Conservation (phyloP, 176 grass and related monocot species). For the Avena atlantica region DNA sequence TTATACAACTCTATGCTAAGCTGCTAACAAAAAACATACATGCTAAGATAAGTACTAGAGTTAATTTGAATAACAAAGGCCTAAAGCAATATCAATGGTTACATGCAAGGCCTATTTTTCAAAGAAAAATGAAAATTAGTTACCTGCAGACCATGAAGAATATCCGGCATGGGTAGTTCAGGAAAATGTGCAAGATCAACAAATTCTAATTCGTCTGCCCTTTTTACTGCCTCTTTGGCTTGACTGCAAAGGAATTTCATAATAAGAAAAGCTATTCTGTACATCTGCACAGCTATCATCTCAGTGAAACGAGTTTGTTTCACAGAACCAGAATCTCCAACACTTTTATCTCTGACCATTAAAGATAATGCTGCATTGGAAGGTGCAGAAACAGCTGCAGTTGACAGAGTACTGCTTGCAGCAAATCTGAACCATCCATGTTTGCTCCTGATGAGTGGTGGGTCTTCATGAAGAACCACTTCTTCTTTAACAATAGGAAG, state of each 20-base stretch:
- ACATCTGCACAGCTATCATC: slow-evolving; percentile 71
- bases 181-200: slow-evolving; percentile 85
- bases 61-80: background rate
- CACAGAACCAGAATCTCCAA: slow-evolving; percentile 48
- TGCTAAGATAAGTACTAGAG: background rate
- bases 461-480: slow-evolving; percentile 55
- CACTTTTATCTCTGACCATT: slow-evolving; percentile 43
- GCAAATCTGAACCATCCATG: slow-evolving; percentile 77
- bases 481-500: slow-evolving; percentile 74
- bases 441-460: slow-evolving; percentile 66
- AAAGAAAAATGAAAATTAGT: background rate
- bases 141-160: slow-evolving; percentile 96
- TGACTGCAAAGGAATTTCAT: slow-evolving; percentile 87
- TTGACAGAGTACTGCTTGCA: slow-evolving; percentile 35
- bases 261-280: slow-evolving; percentile 88
- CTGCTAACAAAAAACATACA: background rate
- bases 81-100: slow-evolving; percentile 8
- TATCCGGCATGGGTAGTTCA: slow-evolving; percentile 93
- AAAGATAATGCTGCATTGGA: slow-evolving; percentile 37
- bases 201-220: slow-evolving; percentile 82
- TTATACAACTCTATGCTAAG: background rate
- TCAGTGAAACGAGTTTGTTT: slow-evolving; percentile 72
- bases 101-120: slow-evolving; percentile 64
- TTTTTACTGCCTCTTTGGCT: slow-evolving; percentile 77
- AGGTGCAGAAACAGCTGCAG: slow-evolving; percentile 41